Evolutionary conservation across 2,329 filamentous ascomycete species (phyloP), one percentile per base, ranked within the genome.

Genomic region (Pseudogymnoascus sp.): DNA sequence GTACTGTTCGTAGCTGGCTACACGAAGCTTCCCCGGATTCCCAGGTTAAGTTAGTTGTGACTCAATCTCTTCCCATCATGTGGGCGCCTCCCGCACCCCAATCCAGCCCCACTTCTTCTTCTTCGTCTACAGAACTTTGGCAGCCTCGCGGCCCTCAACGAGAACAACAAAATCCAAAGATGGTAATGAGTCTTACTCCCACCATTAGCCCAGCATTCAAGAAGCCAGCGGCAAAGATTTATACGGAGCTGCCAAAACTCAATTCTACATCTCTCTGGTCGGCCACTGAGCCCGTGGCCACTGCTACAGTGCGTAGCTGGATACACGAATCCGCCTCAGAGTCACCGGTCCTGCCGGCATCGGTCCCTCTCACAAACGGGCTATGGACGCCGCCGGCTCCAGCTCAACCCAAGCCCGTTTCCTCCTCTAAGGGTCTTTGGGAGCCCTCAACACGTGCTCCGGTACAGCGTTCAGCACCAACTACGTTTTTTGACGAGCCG

Each of bases 1-100:
- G 27, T 55, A 55, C 48, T 18, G 48, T 55, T 33, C 48, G 48
- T 33, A 55, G 48, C 48, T 55, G 48, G 48, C n/a, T 55, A 33
- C 48, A 55, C 48, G 48, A 55, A 55, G 29, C 48, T 55, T 12
- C 48, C 29, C 48, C 48, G 5, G 48, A 18, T 55, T 55, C 29
- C 18, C 27, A 55, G 48, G 29, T 21, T 33, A 8, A 55, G 25
- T 55, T 55, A n/a, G 48, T 55, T 33, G 29, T 55, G 48, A 55
- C 48, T 55, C 48, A 55, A 18, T 55, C 48, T 55, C n/a, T 55
- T 55, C 29, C 48, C 48, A 55, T 55, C 48, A 55, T 55, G 48
- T 55, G 48, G 48, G 18, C 48, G 48, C 48, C 48, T 55, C 48
- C 48, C 48, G 29, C 48, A 55, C 48, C 48, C n/a, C 29, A 8